Evolutionary conservation across 768 basidiomycete species (phyloP), one percentile per base, ranked within the genome.

Genomic region (Austroboletus eburneus): DNA sequence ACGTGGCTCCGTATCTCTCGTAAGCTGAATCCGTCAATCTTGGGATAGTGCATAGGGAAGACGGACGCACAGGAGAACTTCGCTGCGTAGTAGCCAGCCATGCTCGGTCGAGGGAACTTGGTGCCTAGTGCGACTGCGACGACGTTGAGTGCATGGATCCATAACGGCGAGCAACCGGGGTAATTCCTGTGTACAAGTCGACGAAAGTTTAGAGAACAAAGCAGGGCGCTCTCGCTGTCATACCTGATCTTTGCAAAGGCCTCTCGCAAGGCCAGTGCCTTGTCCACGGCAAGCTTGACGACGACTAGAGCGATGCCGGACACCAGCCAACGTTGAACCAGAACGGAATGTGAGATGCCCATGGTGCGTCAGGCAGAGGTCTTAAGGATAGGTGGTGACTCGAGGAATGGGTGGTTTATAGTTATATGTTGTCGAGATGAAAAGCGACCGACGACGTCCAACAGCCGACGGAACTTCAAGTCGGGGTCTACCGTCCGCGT

Each of bases 1-100:
- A 61, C 0, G 75, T 76, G 45, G 65, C 68, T 22, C 73, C 66
- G 33, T 69, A 66, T 42, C 67, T 58, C 32, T 54, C 53, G 53
- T 72, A 74, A n/a, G 59, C 74, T 76, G 27, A 18, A 35, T 5
- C 12, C 17, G 36, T 12, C 16, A 12, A 30, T n/a, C 17, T 33
- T n/a, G 12, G 9, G 14, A 30, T n/a, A 2, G 5, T 3, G 12
- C 6, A 21, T 0, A 17, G 16, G 16, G 29, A n/a, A 1, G 14
- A 9, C 23, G 27, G 8, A 18, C 71, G 12, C 46, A 75, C 74
- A 21, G 2, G 62, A 60, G 38, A 75, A 72, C 39, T 65, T 59
- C 8, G 46, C 69, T 18, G 50, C 66, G 25, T 63, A 69, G 22
- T 62, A 58, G 5, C 68, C 74, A 10, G 61, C 50, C 39, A 64